Evolutionary conservation across 441 rosid genomes (phyloP), one percentile per base, ranked within the genome.

Genomic region (Bocquillonia castaneifolia): DNA sequence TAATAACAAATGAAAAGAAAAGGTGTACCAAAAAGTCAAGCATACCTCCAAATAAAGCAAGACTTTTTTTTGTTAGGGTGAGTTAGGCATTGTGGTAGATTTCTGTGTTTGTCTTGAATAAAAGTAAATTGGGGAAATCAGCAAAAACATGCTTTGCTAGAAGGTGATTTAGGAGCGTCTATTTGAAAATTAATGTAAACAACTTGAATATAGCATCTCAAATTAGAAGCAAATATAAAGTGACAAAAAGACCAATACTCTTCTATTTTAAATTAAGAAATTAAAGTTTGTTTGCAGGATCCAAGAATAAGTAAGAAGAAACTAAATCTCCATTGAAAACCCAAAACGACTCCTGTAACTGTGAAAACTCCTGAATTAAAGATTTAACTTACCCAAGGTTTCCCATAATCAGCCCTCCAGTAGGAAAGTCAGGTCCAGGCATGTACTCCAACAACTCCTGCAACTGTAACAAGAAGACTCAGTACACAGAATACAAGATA

Each of bases 371-470:
- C n/a, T n/a, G n/a, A n/a, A n/a, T n/a, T 54, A 44, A 74, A 67
- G 17, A 66, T 34, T 34, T 47, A 59, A 68, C 86, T 73, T 75
- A 93, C 99, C 99, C 99, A 59, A 81, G 80, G 70, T 88, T 91
- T 70, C 99, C 99, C 97, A 93, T 91, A 31, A 93, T 87, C 71
- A 90, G 60, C 79, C 99, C 99, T 68, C 99, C 99, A 13, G 99
- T 93, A 48, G 99, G 99, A 76, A 93, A 93, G 82, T 93, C 99
- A 26, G 99, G 99, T 50, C 96, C 99, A 71, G 99, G 99, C 97
- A 93, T 93, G 85, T 93, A 90, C 73, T 91, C 99, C 82, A 93
- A 78, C 79, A 93, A 74, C 74, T 93, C 99, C 86, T 91, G 99
- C 82, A 93, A 73, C 99, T 93, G 79, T 48, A 42, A 70, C 52